Base-by-base conservation (phyloP, 371 early-diverging fungal genomes). In the Mucor piriformis region DNA sequence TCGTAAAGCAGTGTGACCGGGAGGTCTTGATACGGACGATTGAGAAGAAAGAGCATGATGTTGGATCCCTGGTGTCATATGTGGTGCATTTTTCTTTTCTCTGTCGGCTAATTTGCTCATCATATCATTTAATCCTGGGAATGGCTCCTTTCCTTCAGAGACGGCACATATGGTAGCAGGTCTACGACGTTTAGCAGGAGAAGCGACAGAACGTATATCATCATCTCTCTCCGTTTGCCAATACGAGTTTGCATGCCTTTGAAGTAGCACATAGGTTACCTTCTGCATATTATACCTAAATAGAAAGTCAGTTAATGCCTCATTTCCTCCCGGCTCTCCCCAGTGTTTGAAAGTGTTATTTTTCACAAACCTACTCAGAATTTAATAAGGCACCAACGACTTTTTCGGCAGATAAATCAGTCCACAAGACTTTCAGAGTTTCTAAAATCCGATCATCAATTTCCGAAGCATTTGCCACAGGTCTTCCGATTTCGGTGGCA, bases 221-320 rank as follows among this genome's bases (percentile, higher is more conserved):
- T 74, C 75, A 38, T 73, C 77, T 38, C 71, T 59, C 16, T 73
- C 73, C 24, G 60, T 63, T 64, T 80, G 73, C 77, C 77, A 77
- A 53, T 80, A 77, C 6, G 67, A 67, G 15, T 54, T 70, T 0
- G 81, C 77, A 52, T 80, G 77, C 11, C 76, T 68, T 61, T 73
- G 76, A 13, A 80, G 67, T 23, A 80, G 25, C 6, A 80, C 77
- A 65, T 80, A 80, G 2, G 77, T 77, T 0, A 77, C 77, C 34
- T 80, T 80, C 64, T 77, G 81, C 81, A 80, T 80, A 42, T 80
- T 80, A 23, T 80, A 72, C 23, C 80, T 21, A 24, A 10, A 18
- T 2, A 5, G 33, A 11, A 35, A 40, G 15, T 37, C 3, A 12
- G 12, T 38, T 38, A 38, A 15, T 38, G 13, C 12, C 38, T 10